Percentiles rank a stretch among this genome's conserved stretches.
These are phyloP conservation scores for Exutisphaerella laricina DNA, from an alignment of 2,329 filamentous ascomycete genomes.

Conservation along the genomic window DNA sequence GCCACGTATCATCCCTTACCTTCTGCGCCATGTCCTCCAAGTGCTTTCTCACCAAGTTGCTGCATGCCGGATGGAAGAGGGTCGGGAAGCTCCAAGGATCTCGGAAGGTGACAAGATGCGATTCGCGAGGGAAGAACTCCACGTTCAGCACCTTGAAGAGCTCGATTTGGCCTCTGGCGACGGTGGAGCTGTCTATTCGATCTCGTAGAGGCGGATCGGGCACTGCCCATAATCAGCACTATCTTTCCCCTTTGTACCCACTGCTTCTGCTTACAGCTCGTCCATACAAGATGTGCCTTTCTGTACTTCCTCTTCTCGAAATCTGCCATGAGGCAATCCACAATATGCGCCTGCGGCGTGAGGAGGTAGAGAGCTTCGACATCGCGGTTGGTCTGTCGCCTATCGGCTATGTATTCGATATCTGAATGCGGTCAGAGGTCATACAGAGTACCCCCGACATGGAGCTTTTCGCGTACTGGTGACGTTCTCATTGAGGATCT, in stretches of 20 bases:
- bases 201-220: slow-evolving; percentile 65
- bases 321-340: slow-evolving; percentile 91
- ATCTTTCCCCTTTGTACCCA: not conserved
- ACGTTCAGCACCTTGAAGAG: slow-evolving; percentile 77
- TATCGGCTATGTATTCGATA: slow-evolving; percentile 89
- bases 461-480: slow-evolving; percentile 60
- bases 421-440: slow-evolving; percentile 54
- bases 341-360: slow-evolving; percentile 76
- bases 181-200: slow-evolving; percentile 66
- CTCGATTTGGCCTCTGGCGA: slow-evolving; percentile 67
- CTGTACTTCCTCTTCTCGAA: slow-evolving; percentile 79
- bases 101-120: slow-evolving; percentile 81
- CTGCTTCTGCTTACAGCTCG: slow-evolving; percentile 49
- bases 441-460: too few species aligned
- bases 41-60: slow-evolving; percentile 73
- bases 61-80: slow-evolving; percentile 86
- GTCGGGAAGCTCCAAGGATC: slow-evolving; percentile 95
- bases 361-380: slow-evolving; percentile 96
- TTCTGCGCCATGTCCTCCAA: slow-evolving; percentile 83
- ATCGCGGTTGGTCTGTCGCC: slow-evolving; percentile 71
- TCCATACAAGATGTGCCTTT: slow-evolving; percentile 80
- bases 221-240: slow-evolving; percentile 40
- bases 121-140: slow-evolving; percentile 86
- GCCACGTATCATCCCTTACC: slow-evolving; percentile 46
- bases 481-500: slow-evolving; percentile 94